Base-by-base conservation (phyloP, 2,329 filamentous ascomycete genomes). In the Herpomyces periplanetae region DNA sequence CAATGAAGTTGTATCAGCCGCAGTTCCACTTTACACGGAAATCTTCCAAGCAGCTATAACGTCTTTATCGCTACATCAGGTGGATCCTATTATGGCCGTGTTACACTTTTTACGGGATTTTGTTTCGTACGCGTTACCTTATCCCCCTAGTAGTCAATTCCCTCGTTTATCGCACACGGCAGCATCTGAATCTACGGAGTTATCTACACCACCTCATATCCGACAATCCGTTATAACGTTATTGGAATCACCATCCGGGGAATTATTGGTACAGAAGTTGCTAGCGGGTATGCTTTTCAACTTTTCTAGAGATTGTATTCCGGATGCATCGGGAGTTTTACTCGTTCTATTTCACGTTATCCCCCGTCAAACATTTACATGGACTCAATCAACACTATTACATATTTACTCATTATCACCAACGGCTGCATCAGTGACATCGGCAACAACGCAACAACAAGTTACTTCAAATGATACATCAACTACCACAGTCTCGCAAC, bases 281-380 rank as follows among this genome's bases (percentile, higher is more conserved):
- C 49, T 96, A 43, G 80, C 73, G 1, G 80, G 80, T 24, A 85
- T 96, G 73, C 91, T 96, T 75, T 88, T 88, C 36, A 84, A 64
- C 1, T 96, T 96, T 41, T 84, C 80, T 0, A 56, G 66, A 16
- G 80, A 91, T 36, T 88, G 73, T 40, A 85, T 91, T 33, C 61
- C 73, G 1, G 80, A 96, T 34, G 73, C 71, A 8, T 87, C 69
- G 18, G 73, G 71, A 3, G 68, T 87, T n/a, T 42, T 96, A 20
- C 54, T 96, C 24, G 60, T 62, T 3, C 47, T 91, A 26, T 87
- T 96, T 34, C 63, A 87, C 35, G 44, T 91, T 15, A 45, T 84
- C 32, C 80, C 80, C 0, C 45, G 54, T 20, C 52, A 80, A 32
- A 68, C 71, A 7, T 57, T 64, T 2, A 38, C 45, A 4, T 91